Evolutionary conservation across 805 yeast species (phyloP).

Genomic region (Suhomyces xylopsoci): DNA sequence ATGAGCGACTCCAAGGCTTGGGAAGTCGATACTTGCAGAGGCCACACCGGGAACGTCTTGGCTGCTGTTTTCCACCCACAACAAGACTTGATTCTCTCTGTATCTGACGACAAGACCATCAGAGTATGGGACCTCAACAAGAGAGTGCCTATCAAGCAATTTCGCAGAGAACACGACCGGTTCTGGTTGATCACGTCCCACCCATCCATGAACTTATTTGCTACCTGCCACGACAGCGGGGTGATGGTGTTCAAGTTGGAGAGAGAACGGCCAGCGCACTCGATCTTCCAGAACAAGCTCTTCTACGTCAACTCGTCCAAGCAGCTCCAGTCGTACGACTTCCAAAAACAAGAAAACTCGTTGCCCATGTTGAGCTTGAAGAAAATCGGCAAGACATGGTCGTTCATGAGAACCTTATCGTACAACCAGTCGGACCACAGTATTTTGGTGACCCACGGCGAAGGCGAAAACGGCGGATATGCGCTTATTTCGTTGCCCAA

Average conservation of each 20-base stretch:
- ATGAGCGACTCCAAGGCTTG: slow-evolving; percentile 97
- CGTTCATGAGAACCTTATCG: slow-evolving; percentile 76
- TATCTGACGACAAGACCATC: slow-evolving; percentile 92
- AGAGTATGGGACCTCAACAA: slow-evolving; percentile 96
- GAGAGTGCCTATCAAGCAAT: slow-evolving; percentile 89
- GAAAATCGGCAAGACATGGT: slow-evolving; percentile 82
- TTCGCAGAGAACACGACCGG: slow-evolving; percentile 89
- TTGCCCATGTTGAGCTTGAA: slow-evolving; percentile 81
- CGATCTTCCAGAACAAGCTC: slow-evolving; percentile 68
- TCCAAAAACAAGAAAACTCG: slow-evolving; percentile 57
- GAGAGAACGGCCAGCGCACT: slow-evolving; percentile 94
- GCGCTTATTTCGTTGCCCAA: slow-evolving; percentile 77
- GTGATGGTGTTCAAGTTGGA: slow-evolving; percentile 96
- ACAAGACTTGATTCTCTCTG: slow-evolving; percentile 88
- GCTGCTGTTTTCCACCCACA: slow-evolving; percentile 90
- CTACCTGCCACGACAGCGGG: slow-evolving; percentile 95
- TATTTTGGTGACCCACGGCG: slow-evolving; percentile 76
- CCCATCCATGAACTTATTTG: slow-evolving; percentile 87
- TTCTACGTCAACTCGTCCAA: slow-evolving; percentile 78
- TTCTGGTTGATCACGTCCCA: slow-evolving; percentile 92
- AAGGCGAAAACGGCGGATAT: slow-evolving; percentile 62
- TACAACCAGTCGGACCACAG: slow-evolving; percentile 93
- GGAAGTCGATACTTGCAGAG: slow-evolving; percentile 98
- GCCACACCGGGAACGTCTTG: slow-evolving; percentile 91
- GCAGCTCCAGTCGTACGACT: slow-evolving; percentile 80